Conservation (phyloP, 1,139 yeast genomes). For the Eremothecium sinecaudum region DNA sequence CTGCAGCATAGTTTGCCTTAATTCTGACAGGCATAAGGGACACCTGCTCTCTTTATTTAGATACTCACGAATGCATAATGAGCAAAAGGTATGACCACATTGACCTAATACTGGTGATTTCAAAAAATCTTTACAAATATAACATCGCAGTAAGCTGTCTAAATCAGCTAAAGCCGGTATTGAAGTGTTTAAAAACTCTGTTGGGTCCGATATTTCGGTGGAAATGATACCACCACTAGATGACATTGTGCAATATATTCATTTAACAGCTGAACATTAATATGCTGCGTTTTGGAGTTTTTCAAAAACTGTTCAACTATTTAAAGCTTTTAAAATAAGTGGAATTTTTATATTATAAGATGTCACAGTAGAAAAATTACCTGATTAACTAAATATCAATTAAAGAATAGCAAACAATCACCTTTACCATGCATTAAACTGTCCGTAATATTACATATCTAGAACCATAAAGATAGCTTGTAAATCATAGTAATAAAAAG, state of each 20-base stretch:
- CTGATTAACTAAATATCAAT: no score
- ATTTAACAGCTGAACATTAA: no score
- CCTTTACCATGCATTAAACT: background rate
- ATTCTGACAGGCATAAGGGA: conserved; percentile 69
- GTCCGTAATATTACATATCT: conserved; percentile 2
- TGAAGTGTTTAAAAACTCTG: conserved; percentile 52
- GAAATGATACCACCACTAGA: background rate
- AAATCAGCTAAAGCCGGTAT: conserved; percentile 51
- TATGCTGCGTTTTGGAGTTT: no score
- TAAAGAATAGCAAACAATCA: no score
- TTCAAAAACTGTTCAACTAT: no score
- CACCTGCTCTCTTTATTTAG: conserved; percentile 53
- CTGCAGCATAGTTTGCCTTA: conserved; percentile 60
- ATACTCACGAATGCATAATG: conserved; percentile 73
- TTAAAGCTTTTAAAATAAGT: background rate
- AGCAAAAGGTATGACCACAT: conserved; percentile 88
- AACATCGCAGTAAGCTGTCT: conserved; percentile 71
- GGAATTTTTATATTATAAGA: no score
- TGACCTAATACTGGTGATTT: conserved; percentile 76
- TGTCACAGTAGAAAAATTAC: no score
- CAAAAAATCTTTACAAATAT: conserved; percentile 81
- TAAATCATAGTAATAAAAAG: background rate
- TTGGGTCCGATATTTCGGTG: conserved; percentile 42
- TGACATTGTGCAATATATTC: no score
- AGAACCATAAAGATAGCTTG: background rate